A percentile compares a stretch with the other conserved stretches of the same genome.
Conservation (phyloP, 2,329 filamentous ascomycete genomes). For the Leptographium galeiforme region DNA sequence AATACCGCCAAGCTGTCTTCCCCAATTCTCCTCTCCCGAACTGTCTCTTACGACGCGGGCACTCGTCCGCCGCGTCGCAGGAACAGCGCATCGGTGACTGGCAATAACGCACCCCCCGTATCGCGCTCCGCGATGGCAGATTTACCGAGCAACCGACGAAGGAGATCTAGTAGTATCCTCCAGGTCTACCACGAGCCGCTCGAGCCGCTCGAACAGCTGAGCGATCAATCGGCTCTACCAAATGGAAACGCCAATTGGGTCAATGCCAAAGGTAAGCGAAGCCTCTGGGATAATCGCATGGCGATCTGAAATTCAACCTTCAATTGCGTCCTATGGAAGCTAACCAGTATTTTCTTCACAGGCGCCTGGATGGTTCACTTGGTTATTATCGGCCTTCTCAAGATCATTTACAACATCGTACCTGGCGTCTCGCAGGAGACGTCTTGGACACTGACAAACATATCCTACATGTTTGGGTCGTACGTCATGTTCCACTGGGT, state of each 20-base stretch:
- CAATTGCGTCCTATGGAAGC: background rate
- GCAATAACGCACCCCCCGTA: conserved; percentile 14
- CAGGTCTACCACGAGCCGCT: conserved; percentile 91
- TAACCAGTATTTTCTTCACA: conserved; percentile 24
- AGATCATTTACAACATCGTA: conserved; percentile 94
- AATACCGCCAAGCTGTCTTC: conserved; percentile 96
- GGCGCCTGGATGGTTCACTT: conserved; percentile 97
- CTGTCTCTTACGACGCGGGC: conserved; percentile 82
- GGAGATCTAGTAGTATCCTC: conserved; percentile 88
- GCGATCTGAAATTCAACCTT: background rate
- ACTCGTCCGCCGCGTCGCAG: conserved; percentile 54
- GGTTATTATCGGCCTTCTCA: conserved; percentile 78
- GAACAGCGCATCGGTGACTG: conserved; percentile 17
- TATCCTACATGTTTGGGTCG: conserved; percentile 96
- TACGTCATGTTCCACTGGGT: conserved; percentile 99
- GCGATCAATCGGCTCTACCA: conserved; percentile 84
- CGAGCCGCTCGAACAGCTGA: conserved; percentile 95
- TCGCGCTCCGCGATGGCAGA: conserved; percentile 47
- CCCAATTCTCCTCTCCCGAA: conserved; percentile 71
- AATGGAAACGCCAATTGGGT: conserved; percentile 99
- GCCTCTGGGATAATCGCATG: background rate
- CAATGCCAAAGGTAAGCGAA: conserved; percentile 74
- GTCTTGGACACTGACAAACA: conserved; percentile 97
- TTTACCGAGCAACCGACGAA: conserved; percentile 60
- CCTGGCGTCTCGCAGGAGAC: conserved; percentile 95